Evolutionary conservation across 1,284 basidiomycete genomes (phyloP), one percentile per base, ranked within the genome.

Genomic region (Puccinia hordei): DNA sequence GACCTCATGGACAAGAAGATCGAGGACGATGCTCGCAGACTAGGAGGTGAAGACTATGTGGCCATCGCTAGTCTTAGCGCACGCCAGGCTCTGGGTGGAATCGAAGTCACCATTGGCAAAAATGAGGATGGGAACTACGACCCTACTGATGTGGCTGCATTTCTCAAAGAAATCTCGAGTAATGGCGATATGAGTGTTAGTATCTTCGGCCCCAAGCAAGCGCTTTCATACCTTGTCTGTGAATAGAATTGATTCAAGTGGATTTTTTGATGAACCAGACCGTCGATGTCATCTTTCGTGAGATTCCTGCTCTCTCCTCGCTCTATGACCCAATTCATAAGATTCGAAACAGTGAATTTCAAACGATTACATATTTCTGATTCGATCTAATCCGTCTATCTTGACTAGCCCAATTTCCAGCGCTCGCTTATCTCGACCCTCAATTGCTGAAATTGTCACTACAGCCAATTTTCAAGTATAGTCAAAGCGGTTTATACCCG

Each of bases 371-470:
- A n/a, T n/a, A n/a, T n/a, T n/a, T n/a, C 33, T 38, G 33, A 69
- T 35, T 30, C 35, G 30, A 51, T n/a, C 22, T 9, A 46, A 46
- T 66, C 38, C 74, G 10, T 55, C 38, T 22, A 69, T 53, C 49
- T 44, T 63, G 22, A 24, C 24, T 19, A 80, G 78, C 85, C 27
- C 84, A 83, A 78, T 85, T 85, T 82, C 85, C 84, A 13, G 65
- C 84, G n/a, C 82, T 85, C n/a, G 82, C 83, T n/a, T 85, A 85
- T 76, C 81, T 84, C 66, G 84, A 85, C 80, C 84, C 84, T 15
- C 81, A 82, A 13, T 46, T 84, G 72, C 81, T 85, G 30, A 82
- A 83, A 27, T 81, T 83, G 55, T 65, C 84, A n/a, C 81, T 85
- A 66, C 77, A 83, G 68, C 85, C 85, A 46, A 83, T 85, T 81